Evolutionary conservation across 495 filamentous ascomycete genomes (phyloP).

Genomic region (Aspergillus indologenus): DNA sequence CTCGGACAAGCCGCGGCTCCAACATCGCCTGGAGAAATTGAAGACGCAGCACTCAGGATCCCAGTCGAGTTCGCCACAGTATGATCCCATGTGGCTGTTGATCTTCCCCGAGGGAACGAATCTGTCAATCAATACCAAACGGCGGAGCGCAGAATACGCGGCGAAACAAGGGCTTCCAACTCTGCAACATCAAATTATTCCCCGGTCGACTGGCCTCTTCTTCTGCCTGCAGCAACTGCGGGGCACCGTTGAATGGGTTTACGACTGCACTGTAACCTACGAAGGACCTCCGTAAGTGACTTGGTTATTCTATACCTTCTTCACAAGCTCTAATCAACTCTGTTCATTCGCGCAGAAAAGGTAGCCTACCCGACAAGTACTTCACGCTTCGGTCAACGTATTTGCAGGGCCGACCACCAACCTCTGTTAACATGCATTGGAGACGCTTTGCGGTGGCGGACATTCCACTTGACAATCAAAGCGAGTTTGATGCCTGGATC

Average conservation of each 20-base stretch:
- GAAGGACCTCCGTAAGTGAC: slow-evolving; percentile 62
- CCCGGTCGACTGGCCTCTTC: slow-evolving; percentile 60
- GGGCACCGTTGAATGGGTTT: slow-evolving; percentile 62
- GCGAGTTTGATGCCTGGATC: slow-evolving; percentile 58
- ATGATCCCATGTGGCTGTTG: slow-evolving; percentile 69
- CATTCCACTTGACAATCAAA: slow-evolving; percentile 58
- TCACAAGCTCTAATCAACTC: slow-evolving; percentile 2
- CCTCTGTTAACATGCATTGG: slow-evolving; percentile 71
- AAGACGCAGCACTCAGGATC: slow-evolving; percentile 51
- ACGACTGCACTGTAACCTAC: slow-evolving; percentile 68
- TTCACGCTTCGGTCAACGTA: slow-evolving; percentile 64
- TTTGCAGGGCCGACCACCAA: slow-evolving; percentile 63
- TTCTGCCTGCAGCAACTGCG: slow-evolving; percentile 61
- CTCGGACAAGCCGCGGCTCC: slow-evolving; percentile 57
- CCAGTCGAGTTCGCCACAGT: slow-evolving; percentile 42
- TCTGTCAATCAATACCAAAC: slow-evolving; percentile 55
- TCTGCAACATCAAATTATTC: slow-evolving; percentile 55
- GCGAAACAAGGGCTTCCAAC: slow-evolving; percentile 52
- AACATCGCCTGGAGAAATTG: slow-evolving; percentile 58
- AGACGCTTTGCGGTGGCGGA: slow-evolving; percentile 54
- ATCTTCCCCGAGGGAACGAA: slow-evolving; percentile 72
- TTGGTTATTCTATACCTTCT: background rate
- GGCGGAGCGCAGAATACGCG: slow-evolving; percentile 52
- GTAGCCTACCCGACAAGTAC: slow-evolving; percentile 61
- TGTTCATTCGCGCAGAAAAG: slow-evolving; percentile 39